phyloP scores from a whole-genome alignment of 768 basidiomycete genomes.

The Boletus sp. region DNA sequence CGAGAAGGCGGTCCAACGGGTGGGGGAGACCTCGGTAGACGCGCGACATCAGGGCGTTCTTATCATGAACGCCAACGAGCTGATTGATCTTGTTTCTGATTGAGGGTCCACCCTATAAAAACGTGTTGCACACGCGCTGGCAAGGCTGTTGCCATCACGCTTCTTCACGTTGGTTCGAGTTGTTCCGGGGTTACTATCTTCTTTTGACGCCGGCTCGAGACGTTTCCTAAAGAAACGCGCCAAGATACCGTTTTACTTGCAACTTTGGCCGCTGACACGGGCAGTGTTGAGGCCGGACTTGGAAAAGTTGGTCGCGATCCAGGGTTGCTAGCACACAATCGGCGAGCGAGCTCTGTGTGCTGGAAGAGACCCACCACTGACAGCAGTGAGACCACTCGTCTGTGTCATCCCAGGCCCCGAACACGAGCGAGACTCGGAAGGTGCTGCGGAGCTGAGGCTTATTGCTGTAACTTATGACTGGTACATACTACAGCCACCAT shows the following conservation, averaged over 20 bases:
- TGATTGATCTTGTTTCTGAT: slow-evolving; percentile 29
- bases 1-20: neutral
- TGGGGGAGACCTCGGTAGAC: slow-evolving; percentile 6
- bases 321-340: neutral
- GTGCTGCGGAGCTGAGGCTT: neutral
- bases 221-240: slow-evolving; percentile 12
- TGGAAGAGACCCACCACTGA: neutral
- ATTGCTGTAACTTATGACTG: too few species aligned
- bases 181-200: slow-evolving; percentile 18
- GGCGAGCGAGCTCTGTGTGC: slow-evolving; percentile 4
- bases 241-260: neutral
- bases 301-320: neutral
- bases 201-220: slow-evolving; percentile 22
- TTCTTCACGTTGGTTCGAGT: slow-evolving; percentile 10
- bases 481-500: neutral
- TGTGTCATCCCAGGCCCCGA: neutral
- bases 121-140: slow-evolving; percentile 34
- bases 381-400: slow-evolving; percentile 7
- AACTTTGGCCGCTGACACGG: slow-evolving; percentile 9
- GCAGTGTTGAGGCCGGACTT: slow-evolving; percentile 6
- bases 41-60: slow-evolving; percentile 25
- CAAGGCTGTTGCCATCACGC: slow-evolving; percentile 29
- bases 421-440: neutral
- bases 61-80: slow-evolving; percentile 21
- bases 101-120: slow-evolving; percentile 36